Base-by-base conservation (phyloP, 768 basidiomycete species). In the Tylopilus sp. region DNA sequence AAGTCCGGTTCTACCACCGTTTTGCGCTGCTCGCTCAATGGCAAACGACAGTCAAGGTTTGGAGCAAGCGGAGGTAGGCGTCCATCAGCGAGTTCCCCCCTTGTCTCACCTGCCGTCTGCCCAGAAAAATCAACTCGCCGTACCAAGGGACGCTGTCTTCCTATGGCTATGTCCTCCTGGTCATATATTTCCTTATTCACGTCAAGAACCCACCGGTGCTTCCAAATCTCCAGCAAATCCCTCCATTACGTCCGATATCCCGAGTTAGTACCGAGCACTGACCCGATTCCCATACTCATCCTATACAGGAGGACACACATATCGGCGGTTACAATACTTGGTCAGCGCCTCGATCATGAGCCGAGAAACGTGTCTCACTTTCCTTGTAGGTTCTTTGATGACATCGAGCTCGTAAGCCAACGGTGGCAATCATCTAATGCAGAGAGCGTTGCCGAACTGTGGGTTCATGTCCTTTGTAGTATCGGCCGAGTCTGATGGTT, bases 181-280 rank as follows among this genome's bases (percentile, higher is more conserved):
- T 98, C 70, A 92, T 99, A 63, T 97, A 95, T 75, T 99, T 93
- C 74, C 83, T 98, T 48, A 86, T 95, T 42, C 97, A 99, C 71
- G 94, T 98, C 75, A 96, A 97, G 76, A 92, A 92, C 60, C 95
- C 96, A 50, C 91, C 95, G 24, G 91, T 99, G 38, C 78, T 99
- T 54, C 96, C 96, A 60, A 97, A 97, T 74, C 79, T 97, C 56
- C 94, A 97, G 76, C 86, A 92, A 71, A 89, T 97, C 79, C 92
- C 92, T 22, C 92, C 94, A 30, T 69, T 94, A 60, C 86, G 90
- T 46, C 89, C 92, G 30, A 91, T 95, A 63, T 79, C 89, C 54
- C 83, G 84, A 64, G 89, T 87, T 53, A 33, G 77, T 37, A 34
- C 53, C n/a, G 12, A 43, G 33, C 47, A 9, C 42, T 47, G n/a